Base-by-base conservation (phyloP, 2,329 filamentous ascomycete genomes). In the Aureobasidium mangrovei region DNA sequence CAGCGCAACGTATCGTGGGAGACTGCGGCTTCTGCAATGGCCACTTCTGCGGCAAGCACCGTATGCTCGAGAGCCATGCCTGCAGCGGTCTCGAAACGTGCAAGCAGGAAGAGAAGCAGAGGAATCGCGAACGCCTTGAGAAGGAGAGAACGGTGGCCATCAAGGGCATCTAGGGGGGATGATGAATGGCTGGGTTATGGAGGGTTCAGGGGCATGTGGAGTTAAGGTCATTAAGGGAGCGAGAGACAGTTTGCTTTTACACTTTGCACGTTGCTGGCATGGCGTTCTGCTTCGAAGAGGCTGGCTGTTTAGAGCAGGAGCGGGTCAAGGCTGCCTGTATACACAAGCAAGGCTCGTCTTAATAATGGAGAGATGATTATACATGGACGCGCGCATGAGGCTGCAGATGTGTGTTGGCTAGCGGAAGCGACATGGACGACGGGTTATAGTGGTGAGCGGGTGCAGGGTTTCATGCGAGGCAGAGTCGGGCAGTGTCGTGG, bases 21-120 rank as follows among this genome's bases (percentile, higher is more conserved):
- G 91, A 97, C 75, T 98, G 93, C 74, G 85, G 84, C 58, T 97
- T 97, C 77, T 98, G 93, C 76, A 78, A 85, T 54, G 90, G 91
- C 43, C 88, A 94, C 69, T 97, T 88, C 77, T 98, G 93, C 74
- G 88, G 88, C 64, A 95, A 90, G 76, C 93, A 98, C 74, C 81
- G 93, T 55, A 80, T 97, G 74, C 74, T 97, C 60, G 93, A 98
- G 72, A 88, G 91, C 63, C 93, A 98, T 75, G 88, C 88, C 74
- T 98, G 93, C 75, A 83, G 81, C 60, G 90, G 90, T 39, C 77
- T 98, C 55, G 93, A 97, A 77, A 88, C 95, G 74, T 96, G 91
- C 80, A 95, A 96, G 80, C 93, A 95, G 77, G 90, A 95, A 71
- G 91, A 88, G 45, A 89, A 95, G 72, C 89, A 94, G 70, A 84